A percentile compares a stretch with the other conserved stretches of the same genome.
These are phyloP conservation scores for Ceratocystis eucalypticola DNA, from an alignment of 2,329 filamentous ascomycete species.

Conservation along the genomic window DNA sequence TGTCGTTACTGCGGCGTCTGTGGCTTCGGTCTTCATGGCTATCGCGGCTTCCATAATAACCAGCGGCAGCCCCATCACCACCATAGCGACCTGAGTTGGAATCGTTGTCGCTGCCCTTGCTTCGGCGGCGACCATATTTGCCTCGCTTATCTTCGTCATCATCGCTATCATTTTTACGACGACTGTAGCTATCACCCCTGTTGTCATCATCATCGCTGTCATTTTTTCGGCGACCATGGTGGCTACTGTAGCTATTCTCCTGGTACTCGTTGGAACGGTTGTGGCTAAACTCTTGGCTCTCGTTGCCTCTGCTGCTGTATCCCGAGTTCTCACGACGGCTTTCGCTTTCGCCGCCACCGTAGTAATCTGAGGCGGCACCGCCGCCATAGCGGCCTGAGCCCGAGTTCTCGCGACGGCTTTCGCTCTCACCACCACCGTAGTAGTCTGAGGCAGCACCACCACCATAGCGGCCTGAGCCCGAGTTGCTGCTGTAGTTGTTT, in stretches of 20 bases:
- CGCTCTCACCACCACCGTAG: conserved; percentile 41
- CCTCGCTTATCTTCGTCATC: conserved; percentile 12
- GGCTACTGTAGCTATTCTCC: conserved; percentile 45
- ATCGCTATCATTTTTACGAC: conserved; percentile 18
- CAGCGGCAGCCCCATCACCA: conserved; percentile 33
- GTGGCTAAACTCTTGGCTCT: conserved; percentile 50
- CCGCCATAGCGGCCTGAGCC: conserved; percentile 27
- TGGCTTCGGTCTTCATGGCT: conserved; percentile 19
- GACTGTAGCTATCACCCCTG: conserved; percentile 27
- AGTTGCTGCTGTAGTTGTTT: conserved; percentile 12
- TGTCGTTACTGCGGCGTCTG: conserved; percentile 22
- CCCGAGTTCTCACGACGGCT: conserved; percentile 10
- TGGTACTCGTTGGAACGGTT: conserved; percentile 36
- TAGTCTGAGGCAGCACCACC: conserved; percentile 35
- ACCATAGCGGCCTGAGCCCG: conserved; percentile 27
- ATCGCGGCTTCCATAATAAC: conserved; percentile 42
- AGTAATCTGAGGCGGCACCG: conserved; percentile 36
- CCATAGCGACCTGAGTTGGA: conserved; percentile 27
- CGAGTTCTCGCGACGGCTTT: conserved; percentile 8
- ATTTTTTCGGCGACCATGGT: conserved; percentile 47
- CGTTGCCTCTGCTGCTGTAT: conserved; percentile 29
- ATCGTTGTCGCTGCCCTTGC: conserved; percentile 9
- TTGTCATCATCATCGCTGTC: conserved; percentile 27
- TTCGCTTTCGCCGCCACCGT: conserved; percentile 39
- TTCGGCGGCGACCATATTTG: conserved; percentile 9